Evolutionary conservation across 2,329 filamentous ascomycete genomes (phyloP).

Genomic region (Phoma sp.): DNA sequence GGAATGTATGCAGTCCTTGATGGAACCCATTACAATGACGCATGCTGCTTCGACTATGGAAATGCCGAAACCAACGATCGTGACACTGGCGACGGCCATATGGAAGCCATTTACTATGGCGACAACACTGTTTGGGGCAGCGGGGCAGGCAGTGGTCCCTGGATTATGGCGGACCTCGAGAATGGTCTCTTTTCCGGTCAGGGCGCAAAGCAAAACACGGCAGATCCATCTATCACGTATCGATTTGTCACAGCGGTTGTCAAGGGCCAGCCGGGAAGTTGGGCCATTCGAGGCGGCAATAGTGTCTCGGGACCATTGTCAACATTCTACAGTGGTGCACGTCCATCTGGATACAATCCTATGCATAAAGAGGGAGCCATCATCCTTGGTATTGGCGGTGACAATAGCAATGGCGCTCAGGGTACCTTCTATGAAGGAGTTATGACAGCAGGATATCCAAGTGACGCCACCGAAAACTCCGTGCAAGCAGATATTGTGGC

Average conservation of each 20-base stretch:
- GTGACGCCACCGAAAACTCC: constrained; percentile 62
- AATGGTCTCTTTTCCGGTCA: constrained; percentile 68
- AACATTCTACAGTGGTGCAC: constrained; percentile 64
- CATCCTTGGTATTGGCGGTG: constrained; percentile 73
- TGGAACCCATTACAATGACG: constrained; percentile 64
- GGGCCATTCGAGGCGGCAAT: constrained; percentile 66
- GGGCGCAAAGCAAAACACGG: constrained; percentile 55
- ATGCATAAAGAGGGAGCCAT: constrained; percentile 71
- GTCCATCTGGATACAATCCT: constrained; percentile 64
- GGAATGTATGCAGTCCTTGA: constrained; percentile 68
- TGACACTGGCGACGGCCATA: constrained; percentile 66
- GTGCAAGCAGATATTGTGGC: constrained; percentile 67
- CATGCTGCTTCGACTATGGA: constrained; percentile 58
- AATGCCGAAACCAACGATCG: constrained; percentile 50
- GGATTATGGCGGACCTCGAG: constrained; percentile 73
- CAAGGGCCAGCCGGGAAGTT: constrained; percentile 63
- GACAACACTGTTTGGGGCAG: constrained; percentile 60
- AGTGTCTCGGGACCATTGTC: constrained; percentile 61
- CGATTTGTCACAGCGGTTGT: constrained; percentile 64
- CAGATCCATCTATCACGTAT: constrained; percentile 58
- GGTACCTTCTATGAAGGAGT: constrained; percentile 71
- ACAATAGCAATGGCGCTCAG: constrained; percentile 65
- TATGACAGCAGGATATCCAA: constrained; percentile 67
- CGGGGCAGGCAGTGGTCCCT: constrained; percentile 65
- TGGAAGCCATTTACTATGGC: constrained; percentile 73